Conservation (phyloP, 129 eudicot species). For the Lactuca sativa region DNA sequence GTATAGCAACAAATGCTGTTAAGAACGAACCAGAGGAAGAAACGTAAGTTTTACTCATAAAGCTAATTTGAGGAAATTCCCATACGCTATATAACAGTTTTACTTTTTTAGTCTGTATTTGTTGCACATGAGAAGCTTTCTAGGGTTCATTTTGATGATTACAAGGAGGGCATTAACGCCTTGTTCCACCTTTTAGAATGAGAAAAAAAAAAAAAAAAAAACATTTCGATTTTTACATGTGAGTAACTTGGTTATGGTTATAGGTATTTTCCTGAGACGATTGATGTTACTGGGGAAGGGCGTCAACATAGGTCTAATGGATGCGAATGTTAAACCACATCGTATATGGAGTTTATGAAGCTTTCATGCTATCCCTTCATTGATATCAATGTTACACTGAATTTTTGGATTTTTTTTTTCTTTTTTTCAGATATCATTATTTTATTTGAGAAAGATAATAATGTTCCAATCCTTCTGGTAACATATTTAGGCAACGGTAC, state of each 20-base stretch:
- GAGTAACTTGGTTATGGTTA: slow-evolving; percentile 5
- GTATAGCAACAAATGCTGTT: slow-evolving; percentile 80
- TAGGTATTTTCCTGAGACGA: slow-evolving; percentile 65
- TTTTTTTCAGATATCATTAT: background rate
- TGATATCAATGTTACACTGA: background rate
- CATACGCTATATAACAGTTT: no score
- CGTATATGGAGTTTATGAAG: background rate
- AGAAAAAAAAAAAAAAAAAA: no score
- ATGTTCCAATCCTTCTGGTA: background rate
- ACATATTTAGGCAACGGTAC: background rate
- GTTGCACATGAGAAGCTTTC: background rate
- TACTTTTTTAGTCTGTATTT: no score
- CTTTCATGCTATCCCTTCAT: background rate
- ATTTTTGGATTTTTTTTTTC: background rate
- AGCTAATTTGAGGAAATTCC: no score
- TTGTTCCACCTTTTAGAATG: no score
- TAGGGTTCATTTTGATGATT: background rate
- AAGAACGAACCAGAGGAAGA: slow-evolving; percentile 76
- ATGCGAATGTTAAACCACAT: slow-evolving; percentile 55
- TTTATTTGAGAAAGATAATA: background rate
- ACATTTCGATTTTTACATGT: background rate
- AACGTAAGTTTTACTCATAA: slow-evolving; percentile 39
- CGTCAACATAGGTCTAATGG: slow-evolving; percentile 60
- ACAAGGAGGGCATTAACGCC: no score
- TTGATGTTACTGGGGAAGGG: slow-evolving; percentile 53